Percentiles rank a stretch among this genome's conserved stretches.
Conservation (phyloP, 2,329 filamentous ascomycete species). For the Talaromyces verruculosus region DNA sequence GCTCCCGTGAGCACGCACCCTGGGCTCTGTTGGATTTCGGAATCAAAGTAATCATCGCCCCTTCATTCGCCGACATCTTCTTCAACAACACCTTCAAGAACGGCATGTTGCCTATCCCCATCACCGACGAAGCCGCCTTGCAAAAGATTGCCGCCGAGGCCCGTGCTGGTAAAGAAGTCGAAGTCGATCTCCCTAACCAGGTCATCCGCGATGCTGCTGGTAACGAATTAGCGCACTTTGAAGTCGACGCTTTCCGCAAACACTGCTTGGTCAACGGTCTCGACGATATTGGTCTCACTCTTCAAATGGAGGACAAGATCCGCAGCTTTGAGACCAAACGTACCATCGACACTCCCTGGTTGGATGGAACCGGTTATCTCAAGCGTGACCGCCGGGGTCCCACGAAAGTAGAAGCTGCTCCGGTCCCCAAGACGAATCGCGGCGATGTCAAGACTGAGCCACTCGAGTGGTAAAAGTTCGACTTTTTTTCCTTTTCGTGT, state of each 20-base stretch:
- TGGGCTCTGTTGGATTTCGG: conserved; percentile 97
- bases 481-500: background rate
- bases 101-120: conserved; percentile 87
- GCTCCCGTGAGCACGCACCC: conserved; percentile 89
- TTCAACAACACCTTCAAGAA: conserved; percentile 99
- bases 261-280: conserved; percentile 91
- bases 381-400: conserved; percentile 56
- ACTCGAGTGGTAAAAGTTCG: conserved; percentile 71
- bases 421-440: conserved; percentile 84
- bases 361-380: conserved; percentile 83
- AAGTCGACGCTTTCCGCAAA: conserved; percentile 90
- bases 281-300: conserved; percentile 92
- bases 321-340: conserved; percentile 75
- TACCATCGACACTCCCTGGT: conserved; percentile 78
- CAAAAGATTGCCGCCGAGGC: conserved; percentile 74
- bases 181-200: conserved; percentile 86
- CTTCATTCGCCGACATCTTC: conserved; percentile 89
- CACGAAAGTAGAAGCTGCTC: conserved; percentile 63
- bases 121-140: conserved; percentile 66
- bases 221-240: conserved; percentile 72
- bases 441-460: conserved; percentile 82
- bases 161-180: conserved; percentile 74
- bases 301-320: conserved; percentile 91
- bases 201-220: conserved; percentile 74
- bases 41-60: conserved; percentile 89